Conservation (phyloP, 1,284 basidiomycete genomes). For the Ganoderma lucidum region DNA sequence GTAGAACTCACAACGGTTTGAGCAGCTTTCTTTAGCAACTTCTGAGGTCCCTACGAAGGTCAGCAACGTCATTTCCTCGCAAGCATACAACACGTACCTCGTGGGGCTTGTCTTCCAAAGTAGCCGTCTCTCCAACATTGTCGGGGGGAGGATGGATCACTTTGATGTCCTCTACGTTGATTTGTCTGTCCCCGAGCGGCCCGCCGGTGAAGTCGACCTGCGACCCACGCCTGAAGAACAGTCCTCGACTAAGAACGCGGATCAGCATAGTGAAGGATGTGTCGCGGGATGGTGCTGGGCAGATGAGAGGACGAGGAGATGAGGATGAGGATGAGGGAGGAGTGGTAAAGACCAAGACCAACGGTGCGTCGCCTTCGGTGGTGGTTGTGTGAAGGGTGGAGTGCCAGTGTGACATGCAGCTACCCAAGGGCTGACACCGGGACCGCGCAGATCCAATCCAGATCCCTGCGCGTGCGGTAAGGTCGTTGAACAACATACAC, state of each 20-base stretch:
- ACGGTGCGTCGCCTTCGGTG: not conserved
- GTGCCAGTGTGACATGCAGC: not conserved
- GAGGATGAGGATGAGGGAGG: not conserved
- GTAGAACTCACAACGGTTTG: not conserved
- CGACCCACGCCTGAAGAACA: conserved; percentile 25
- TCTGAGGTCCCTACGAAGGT: not conserved
- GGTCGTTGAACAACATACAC: not conserved
- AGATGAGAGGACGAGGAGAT: not conserved
- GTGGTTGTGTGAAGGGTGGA: conserved; percentile 7
- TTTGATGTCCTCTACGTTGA: not conserved
- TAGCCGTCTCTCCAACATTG: not conserved
- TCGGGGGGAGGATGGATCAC: not conserved
- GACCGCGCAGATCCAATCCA: not conserved
- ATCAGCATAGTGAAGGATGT: conserved; percentile 28
- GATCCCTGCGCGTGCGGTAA: not conserved
- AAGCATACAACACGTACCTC: not conserved
- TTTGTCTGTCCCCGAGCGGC: not conserved
- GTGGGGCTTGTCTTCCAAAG: not conserved
- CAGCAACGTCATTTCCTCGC: too few species aligned
- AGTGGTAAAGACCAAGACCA: not conserved
- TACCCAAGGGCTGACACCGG: not conserved
- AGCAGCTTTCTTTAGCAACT: not conserved
- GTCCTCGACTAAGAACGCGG: conserved; percentile 25
- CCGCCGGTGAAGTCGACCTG: conserved; percentile 13
- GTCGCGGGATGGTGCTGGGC: conserved; percentile 17